A percentile compares a stretch with the other conserved stretches of the same genome.
Evolutionary conservation across 768 basidiomycete genomes (phyloP).

Genomic region (Podaxis carcinomalis): DNA sequence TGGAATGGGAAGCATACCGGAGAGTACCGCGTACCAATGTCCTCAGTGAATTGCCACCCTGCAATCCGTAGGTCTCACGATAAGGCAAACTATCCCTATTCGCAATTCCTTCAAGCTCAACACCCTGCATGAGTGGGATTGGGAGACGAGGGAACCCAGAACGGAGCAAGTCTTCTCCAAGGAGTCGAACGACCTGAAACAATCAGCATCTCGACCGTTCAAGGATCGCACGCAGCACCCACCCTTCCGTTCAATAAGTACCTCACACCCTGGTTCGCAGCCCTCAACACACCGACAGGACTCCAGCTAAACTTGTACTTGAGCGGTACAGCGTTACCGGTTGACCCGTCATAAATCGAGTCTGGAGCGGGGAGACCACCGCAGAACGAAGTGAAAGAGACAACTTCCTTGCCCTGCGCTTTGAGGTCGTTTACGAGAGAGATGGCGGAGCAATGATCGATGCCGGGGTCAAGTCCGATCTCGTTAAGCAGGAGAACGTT

Average conservation of each 20-base stretch:
- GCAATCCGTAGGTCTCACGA: conserved; percentile 57
- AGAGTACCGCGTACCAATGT: conserved; percentile 84
- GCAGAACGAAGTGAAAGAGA: conserved; percentile 86
- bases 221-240: conserved; percentile 12
- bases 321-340: conserved; percentile 54
- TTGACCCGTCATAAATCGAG: conserved; percentile 5
- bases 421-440: conserved; percentile 55
- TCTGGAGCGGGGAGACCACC: conserved; percentile 88
- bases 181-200: conserved; percentile 40
- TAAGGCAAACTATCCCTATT: conserved; percentile 83
- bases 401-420: conserved; percentile 47
- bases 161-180: conserved; percentile 50
- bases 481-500: conserved; percentile 82
- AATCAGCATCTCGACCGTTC: background rate
- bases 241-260: conserved; percentile 61
- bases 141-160: conserved; percentile 65
- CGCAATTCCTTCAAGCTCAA: conserved; percentile 77
- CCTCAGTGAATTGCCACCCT: conserved; percentile 31
- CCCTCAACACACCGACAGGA: conserved; percentile 80
- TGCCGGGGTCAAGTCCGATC: conserved; percentile 85
- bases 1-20: conserved; percentile 40
- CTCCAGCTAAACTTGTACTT: conserved; percentile 96
- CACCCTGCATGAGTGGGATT: conserved; percentile 40
- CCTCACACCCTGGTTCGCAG: conserved; percentile 67
- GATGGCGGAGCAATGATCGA: conserved; percentile 86